Base-by-base conservation (phyloP, 306 rosid genomes). In the Glycyrrhiza uralensis region DNA sequence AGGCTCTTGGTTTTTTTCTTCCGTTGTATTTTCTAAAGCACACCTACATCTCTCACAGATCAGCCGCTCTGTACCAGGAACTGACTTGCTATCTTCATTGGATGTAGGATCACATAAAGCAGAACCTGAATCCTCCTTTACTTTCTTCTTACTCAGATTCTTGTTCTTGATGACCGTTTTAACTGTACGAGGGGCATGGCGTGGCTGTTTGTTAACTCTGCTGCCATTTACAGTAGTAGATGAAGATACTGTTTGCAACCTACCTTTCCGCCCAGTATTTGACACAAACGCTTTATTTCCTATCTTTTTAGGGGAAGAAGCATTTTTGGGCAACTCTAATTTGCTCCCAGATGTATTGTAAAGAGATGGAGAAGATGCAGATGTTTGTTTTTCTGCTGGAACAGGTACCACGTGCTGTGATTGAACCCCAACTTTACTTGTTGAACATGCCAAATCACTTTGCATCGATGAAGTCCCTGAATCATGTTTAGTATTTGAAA, bases 31-130 rank as follows among this genome's bases (percentile, higher is more conserved):
- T 66, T 85, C 78, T 69, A 94, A 50, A 51, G 91, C 68, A 74
- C 92, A 86, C 26, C 81, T 92, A 77, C 98, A 94, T 77, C 90
- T 91, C 82, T 91, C 96, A 50, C 98, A 94, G 59, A 94, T 76
- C 60, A 86, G 80, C 39, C 52, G 85, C 68, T 78, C 76, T 67
- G 84, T 51, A 69, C 74, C 71, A 72, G 90, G 85, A 78, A 75
- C 81, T 38, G 52, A 75, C 67, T 82, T 78, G 10, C 68, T 73
- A 50, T 72, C 79, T 76, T 66, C 89, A 44, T 77, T 80, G 59
- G 79, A 62, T 33, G 83, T 51, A 67, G 92, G 85, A 49, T 72
- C 75, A 73, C 75, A 50, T 55, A 62, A 75, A 72, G 85, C 81
- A 74, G 93, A 84, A 66, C 67, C 59, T 57, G 88, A 71, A 66